Percentiles rank a stretch among this genome's conserved stretches.
Conservation (phyloP, 2,329 filamentous ascomycete species). For the Colletotrichum ledebouriae region DNA sequence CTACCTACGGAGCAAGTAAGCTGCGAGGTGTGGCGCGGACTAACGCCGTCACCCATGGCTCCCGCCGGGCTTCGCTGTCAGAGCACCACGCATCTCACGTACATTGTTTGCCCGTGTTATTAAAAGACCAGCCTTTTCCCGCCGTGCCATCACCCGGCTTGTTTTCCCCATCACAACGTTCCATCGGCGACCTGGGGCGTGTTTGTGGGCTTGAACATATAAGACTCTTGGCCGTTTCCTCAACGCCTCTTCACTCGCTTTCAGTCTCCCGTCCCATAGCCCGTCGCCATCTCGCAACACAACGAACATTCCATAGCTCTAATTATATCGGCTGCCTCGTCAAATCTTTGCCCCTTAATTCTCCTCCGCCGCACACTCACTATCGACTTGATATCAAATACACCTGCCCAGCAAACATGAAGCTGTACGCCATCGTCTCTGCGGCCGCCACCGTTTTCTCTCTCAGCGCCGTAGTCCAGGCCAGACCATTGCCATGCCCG, state of each 20-base stretch:
- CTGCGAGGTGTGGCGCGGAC: constrained; percentile 34
- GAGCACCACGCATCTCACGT: constrained; percentile 11
- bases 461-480: constrained; percentile 47
- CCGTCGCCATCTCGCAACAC: not conserved
- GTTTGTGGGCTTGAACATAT: not conserved
- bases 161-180: constrained; percentile 16
- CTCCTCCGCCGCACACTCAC: not conserved
- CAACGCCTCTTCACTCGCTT: constrained; percentile 10
- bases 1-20: constrained; percentile 19
- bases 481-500: constrained; percentile 55
- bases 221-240: constrained; percentile 7
- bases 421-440: constrained; percentile 45
- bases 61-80: constrained; percentile 24
- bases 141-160: not conserved
- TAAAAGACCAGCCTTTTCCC: constrained; percentile 30
- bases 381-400: not conserved
- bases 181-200: constrained; percentile 18
- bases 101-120: constrained; percentile 34
- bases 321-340: not conserved
- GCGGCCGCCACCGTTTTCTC: constrained; percentile 45
- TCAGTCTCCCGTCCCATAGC: not conserved
- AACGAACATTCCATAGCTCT: not conserved
- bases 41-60: constrained; percentile 35
- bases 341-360: not conserved
- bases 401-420: constrained; percentile 44